Percentiles rank a stretch among this genome's conserved stretches.
Evolutionary conservation across 139 green algal species (phyloP).

Genomic region (Ostreobium quekettii): DNA sequence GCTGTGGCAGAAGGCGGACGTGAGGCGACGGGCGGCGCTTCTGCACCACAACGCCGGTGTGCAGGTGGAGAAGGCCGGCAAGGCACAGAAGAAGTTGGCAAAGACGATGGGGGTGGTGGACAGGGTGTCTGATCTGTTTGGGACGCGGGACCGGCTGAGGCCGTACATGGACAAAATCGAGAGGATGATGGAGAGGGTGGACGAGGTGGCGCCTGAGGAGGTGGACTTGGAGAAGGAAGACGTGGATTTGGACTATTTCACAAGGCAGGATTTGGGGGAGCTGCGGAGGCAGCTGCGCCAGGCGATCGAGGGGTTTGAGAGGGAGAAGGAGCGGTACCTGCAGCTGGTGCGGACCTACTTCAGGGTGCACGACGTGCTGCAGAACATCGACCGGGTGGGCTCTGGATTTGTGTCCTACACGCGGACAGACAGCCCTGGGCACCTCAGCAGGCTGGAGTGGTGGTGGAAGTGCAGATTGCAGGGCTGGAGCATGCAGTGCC

Average conservation of each 20-base stretch:
- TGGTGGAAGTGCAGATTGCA: slow-evolving; percentile 33
- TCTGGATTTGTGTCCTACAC: slow-evolving; percentile 21
- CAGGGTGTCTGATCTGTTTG: slow-evolving; percentile 26
- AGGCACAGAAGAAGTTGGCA: slow-evolving; percentile 22
- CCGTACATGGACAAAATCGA: slow-evolving; percentile 37
- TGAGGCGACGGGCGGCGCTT: slow-evolving; percentile 18
- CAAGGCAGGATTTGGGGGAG: slow-evolving; percentile 29
- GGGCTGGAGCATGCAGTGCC: slow-evolving; percentile 22
- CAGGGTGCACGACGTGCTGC: slow-evolving; percentile 29
- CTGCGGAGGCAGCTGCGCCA: slow-evolving; percentile 35
- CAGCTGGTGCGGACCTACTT: slow-evolving; percentile 26
- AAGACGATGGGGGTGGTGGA: slow-evolving; percentile 21
- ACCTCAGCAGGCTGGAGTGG: slow-evolving; percentile 21
- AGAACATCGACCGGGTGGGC: slow-evolving; percentile 16
- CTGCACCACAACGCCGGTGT: slow-evolving; percentile 35
- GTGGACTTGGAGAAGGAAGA: slow-evolving; percentile 26
- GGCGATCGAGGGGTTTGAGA: slow-evolving; percentile 33
- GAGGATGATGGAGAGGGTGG: slow-evolving; percentile 17
- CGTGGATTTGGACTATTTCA: slow-evolving; percentile 37
- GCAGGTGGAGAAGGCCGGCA: slow-evolving; percentile 4
- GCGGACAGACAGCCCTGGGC: not conserved
- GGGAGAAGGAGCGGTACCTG: slow-evolving; percentile 39
- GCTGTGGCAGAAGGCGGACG: slow-evolving; percentile 40
- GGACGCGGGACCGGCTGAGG: slow-evolving; percentile 24
- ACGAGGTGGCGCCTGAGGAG: slow-evolving; percentile 11